Conservation (phyloP, 768 basidiomycete species). For the Russula earlei region DNA sequence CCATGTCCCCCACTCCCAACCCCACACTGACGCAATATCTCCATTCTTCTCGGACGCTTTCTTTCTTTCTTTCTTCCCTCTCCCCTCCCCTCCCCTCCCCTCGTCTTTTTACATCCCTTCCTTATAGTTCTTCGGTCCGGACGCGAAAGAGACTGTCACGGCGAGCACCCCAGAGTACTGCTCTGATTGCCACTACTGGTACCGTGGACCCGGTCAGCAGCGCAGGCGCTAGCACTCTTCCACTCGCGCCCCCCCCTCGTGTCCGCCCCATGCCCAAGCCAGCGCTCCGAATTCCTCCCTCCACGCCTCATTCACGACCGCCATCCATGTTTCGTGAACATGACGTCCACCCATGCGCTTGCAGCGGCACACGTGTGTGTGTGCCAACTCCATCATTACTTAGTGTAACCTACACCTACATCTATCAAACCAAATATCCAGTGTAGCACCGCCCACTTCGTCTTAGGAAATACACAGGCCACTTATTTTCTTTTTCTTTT, state of each 20-base stretch:
- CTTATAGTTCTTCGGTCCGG: conserved; percentile 65
- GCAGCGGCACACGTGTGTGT: background rate
- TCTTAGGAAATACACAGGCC: conserved; percentile 14
- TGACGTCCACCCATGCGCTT: background rate
- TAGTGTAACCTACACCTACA: conserved; percentile 9
- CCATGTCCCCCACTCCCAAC: background rate
- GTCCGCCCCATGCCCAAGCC: background rate
- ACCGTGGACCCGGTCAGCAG: conserved; percentile 19
- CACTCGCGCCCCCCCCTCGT: background rate
- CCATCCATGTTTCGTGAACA: background rate
- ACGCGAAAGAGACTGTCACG: conserved; percentile 52
- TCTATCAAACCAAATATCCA: conserved; percentile 15
- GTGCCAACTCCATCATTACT: background rate
- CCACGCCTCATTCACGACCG: background rate
- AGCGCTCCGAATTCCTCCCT: background rate
- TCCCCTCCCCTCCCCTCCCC: background rate
- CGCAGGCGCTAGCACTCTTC: conserved; percentile 12
- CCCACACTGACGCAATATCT: conserved; percentile 5
- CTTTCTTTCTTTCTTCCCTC: background rate
- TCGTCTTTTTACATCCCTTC: background rate
- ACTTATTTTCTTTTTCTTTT: background rate
- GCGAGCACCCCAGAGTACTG: conserved; percentile 36
- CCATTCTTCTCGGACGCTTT: background rate
- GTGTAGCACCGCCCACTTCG: conserved; percentile 15
- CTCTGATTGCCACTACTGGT: conserved; percentile 27